Evolutionary conservation across 1,139 yeast genomes (phyloP).

Genomic region (Pichia inconspicua): DNA sequence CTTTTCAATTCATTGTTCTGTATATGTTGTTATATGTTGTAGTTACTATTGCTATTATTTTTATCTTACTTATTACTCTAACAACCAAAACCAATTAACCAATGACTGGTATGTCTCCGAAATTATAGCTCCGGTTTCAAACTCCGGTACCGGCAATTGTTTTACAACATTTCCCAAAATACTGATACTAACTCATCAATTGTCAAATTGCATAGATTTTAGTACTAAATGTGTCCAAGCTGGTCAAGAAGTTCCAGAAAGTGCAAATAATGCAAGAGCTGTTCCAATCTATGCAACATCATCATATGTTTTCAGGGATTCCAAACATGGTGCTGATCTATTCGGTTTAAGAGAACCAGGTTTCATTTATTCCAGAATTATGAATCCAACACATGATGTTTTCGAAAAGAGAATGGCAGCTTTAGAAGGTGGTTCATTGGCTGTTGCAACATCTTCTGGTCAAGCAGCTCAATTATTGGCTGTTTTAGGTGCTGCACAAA

Average conservation of each 20-base stretch:
- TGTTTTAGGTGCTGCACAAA: conserved; percentile 72
- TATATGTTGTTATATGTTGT: too few species aligned
- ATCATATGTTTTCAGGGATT: conserved; percentile 79
- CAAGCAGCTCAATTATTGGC: conserved; percentile 93
- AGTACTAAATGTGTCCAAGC: conserved; percentile 85
- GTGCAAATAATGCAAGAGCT: conserved; percentile 62
- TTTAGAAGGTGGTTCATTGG: conserved; percentile 86
- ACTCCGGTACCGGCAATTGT: not conserved
- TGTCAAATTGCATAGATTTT: conserved; percentile 6
- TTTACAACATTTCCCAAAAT: too few species aligned
- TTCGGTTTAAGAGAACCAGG: conserved; percentile 82
- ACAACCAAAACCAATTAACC: not conserved
- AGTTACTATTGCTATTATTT: too few species aligned
- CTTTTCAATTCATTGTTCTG: too few species aligned
- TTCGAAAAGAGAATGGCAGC: conserved; percentile 91
- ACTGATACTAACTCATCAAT: too few species aligned
- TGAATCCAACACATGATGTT: conserved; percentile 88
- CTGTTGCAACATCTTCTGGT: conserved; percentile 86
- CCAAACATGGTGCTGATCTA: conserved; percentile 85
- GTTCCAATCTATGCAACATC: conserved; percentile 87
- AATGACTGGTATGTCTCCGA: not conserved
- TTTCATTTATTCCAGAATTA: conserved; percentile 78
- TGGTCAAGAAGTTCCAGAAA: conserved; percentile 67
- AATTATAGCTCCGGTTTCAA: not conserved
- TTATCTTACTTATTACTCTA: too few species aligned